Conservation (phyloP, 2,329 filamentous ascomycete species). For the Penicillium decumbens region DNA sequence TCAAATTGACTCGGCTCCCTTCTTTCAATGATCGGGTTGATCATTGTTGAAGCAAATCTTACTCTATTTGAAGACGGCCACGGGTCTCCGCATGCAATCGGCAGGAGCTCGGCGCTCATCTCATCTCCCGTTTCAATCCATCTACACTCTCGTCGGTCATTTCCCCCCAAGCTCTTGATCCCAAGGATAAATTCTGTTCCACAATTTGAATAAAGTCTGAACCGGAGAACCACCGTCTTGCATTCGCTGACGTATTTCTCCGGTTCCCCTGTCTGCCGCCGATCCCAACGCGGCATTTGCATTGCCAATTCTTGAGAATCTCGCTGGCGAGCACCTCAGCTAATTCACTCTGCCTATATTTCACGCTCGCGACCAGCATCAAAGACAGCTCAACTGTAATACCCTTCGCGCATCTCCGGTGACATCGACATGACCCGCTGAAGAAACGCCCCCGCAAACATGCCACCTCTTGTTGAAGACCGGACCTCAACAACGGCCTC, state of each 20-base stretch:
- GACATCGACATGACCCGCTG: conserved; percentile 2
- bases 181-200: neutral
- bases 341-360: no score
- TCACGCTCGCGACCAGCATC: neutral
- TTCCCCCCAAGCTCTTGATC: neutral
- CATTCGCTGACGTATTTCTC: neutral
- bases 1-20: neutral
- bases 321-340: conserved; percentile 8
- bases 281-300: neutral
- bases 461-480: conserved; percentile 13
- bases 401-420: neutral
- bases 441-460: conserved; percentile 4
- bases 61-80: neutral
- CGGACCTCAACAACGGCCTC: conserved; percentile 23
- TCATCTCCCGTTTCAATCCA: neutral
- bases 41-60: neutral
- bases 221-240: neutral
- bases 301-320: neutral
- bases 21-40: neutral
- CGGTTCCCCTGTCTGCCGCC: neutral
- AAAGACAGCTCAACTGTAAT: neutral
- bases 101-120: neutral
- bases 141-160: neutral
- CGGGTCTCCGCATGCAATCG: neutral
- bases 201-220: neutral